Evolutionary conservation across 164 flowering plant species (phyloP).

Genomic region (grape (Vitis vinifera)): DNA sequence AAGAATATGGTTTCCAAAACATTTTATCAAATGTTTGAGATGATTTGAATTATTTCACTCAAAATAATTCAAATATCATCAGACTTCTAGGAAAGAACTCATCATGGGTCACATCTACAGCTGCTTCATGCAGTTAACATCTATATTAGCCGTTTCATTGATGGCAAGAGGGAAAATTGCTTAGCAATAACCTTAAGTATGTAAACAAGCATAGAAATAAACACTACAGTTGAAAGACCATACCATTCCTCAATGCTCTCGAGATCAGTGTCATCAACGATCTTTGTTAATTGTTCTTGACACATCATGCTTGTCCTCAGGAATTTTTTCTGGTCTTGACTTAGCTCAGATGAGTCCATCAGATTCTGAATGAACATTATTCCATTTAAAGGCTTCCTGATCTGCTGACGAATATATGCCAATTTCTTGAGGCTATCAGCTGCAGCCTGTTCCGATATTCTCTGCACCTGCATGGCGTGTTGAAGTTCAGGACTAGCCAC

Average conservation of each 20-base stretch:
- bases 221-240: conserved; percentile 2
- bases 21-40: no score
- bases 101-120: no score
- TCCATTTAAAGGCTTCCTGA: conserved; percentile 59
- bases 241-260: conserved; percentile 77
- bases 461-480: conserved; percentile 62
- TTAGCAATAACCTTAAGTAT: no score
- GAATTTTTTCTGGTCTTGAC: conserved; percentile 51
- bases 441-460: conserved; percentile 66
- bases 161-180: no score
- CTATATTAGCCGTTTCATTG: no score
- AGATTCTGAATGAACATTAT: conserved; percentile 43
- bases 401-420: conserved; percentile 58
- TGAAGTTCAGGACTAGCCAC: conserved; percentile 81
- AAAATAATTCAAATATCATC: no score
- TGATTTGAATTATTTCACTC: no score
- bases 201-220: no score
- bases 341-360: conserved; percentile 53
- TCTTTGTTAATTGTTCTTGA: conserved; percentile 56
- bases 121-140: no score
- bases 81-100: no score
- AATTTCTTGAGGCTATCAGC: conserved; percentile 47
- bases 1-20: no score
- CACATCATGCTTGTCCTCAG: conserved; percentile 48
- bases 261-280: conserved; percentile 59